These are phyloP conservation scores for Verticillium zaregamsianum DNA, from an alignment of 2,329 filamentous ascomycete genomes.

Conservation along the genomic window DNA sequence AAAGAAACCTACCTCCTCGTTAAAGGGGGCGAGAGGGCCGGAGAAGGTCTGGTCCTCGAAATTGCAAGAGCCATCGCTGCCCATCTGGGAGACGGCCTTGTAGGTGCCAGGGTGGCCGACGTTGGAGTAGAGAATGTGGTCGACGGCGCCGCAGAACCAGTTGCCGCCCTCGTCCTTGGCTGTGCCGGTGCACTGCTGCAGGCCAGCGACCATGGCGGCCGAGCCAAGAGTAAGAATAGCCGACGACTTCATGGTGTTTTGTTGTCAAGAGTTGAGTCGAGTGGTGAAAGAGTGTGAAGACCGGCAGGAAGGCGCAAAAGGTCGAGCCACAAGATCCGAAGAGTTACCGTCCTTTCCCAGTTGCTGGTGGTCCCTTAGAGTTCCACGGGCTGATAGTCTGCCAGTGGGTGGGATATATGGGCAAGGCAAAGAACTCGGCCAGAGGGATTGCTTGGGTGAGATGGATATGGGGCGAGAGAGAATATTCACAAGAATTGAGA, in stretches of 20 bases:
- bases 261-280: neutral
- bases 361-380: neutral
- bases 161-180: constrained; percentile 46
- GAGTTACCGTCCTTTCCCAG: neutral
- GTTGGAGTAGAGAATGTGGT: constrained; percentile 63
- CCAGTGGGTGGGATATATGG: neutral
- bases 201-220: constrained; percentile 23
- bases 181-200: constrained; percentile 29
- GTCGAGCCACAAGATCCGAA: neutral
- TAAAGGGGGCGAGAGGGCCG: constrained; percentile 61
- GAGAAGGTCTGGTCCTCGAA: constrained; percentile 48
- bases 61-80: constrained; percentile 48
- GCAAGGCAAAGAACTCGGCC: no score
- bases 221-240: constrained; percentile 21
- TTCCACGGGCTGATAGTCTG: neutral
- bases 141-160: constrained; percentile 62
- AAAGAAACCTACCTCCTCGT: constrained; percentile 60
- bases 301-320: neutral
- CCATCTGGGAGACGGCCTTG: constrained; percentile 60
- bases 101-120: constrained; percentile 59
- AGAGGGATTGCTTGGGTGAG: neutral
- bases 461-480: neutral
- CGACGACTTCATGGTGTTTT: constrained; percentile 24
- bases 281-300: neutral
- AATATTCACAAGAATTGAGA: neutral